phyloP scores from a whole-genome alignment of 2,329 filamentous ascomycete species.

The Fusarium compactum region DNA sequence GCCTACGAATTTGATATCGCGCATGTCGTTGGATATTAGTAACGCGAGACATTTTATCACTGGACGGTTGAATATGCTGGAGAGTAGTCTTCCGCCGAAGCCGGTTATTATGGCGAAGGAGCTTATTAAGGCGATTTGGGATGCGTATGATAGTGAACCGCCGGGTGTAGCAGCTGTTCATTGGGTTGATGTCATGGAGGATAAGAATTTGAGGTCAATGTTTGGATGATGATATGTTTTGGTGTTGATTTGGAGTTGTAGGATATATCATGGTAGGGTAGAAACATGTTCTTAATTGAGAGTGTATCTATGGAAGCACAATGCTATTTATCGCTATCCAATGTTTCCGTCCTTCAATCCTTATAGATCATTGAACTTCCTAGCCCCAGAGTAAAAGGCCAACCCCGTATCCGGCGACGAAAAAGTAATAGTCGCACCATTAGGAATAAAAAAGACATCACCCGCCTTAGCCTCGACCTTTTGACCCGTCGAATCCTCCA shows the following conservation, averaged over 20 bases:
- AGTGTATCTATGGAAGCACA: conserved; percentile 8
- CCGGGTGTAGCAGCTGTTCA: conserved; percentile 52
- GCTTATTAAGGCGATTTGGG: conserved; percentile 57
- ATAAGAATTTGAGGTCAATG: conserved; percentile 50
- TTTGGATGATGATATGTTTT: conserved; percentile 43
- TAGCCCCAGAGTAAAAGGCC: conserved; percentile 66
- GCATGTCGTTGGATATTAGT: conserved; percentile 52
- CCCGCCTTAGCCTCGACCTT: conserved; percentile 70
- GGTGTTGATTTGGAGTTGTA: not conserved
- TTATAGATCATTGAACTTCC: conserved; percentile 51
- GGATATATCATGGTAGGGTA: not conserved
- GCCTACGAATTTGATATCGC: conserved; percentile 34
- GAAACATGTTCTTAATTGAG: not conserved
- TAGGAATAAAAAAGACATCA: conserved; percentile 77
- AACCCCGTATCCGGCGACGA: conserved; percentile 70
- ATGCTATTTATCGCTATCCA: conserved; percentile 29
- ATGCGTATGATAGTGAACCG: conserved; percentile 54
- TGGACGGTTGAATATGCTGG: conserved; percentile 53
- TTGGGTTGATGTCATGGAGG: conserved; percentile 59
- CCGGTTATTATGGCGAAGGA: conserved; percentile 58
- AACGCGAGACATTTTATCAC: conserved; percentile 56
- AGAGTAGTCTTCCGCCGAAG: conserved; percentile 56
- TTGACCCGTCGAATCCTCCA: conserved; percentile 71
- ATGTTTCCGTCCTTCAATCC: not conserved
- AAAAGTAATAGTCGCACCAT: conserved; percentile 75